Percentiles rank a stretch among this genome's conserved stretches.
Conservation (phyloP, 495 filamentous ascomycete species). For the Penicillium pancosmium region DNA sequence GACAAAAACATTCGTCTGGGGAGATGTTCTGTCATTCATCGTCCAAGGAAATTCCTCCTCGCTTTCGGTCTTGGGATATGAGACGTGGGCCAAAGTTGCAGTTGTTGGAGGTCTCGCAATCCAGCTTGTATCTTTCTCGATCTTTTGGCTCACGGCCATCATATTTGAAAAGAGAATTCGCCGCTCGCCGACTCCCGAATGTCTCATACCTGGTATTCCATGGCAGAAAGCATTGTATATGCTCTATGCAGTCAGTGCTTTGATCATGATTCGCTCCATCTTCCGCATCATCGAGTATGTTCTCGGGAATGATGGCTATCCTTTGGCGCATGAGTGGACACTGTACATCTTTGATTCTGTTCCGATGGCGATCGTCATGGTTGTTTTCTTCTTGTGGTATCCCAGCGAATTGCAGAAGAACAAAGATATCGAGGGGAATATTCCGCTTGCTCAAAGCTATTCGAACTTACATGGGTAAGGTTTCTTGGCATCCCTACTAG, state of each 20-base stretch:
- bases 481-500: too few relatives aligned
- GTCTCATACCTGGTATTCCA: constrained; percentile 13
- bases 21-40: constrained; percentile 23
- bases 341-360: constrained; percentile 23
- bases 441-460: constrained; percentile 15
- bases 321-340: constrained; percentile 38
- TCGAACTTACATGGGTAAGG: not conserved
- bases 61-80: constrained; percentile 12
- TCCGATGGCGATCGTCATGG: constrained; percentile 55
- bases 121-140: constrained; percentile 39
- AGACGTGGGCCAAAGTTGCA: constrained; percentile 11
- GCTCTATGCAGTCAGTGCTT: constrained; percentile 50
- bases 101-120: constrained; percentile 37
- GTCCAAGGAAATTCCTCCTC: constrained; percentile 17
- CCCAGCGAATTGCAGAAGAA: constrained; percentile 3
- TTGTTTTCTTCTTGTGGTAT: constrained; percentile 13
- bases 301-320: constrained; percentile 50
- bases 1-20: constrained; percentile 24
- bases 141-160: constrained; percentile 34
- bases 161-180: constrained; percentile 33
- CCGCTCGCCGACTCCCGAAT: constrained; percentile 23
- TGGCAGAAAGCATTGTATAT: constrained; percentile 54
- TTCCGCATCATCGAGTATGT: constrained; percentile 64
- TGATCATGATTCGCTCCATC: constrained; percentile 60
- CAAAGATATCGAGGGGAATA: constrained; percentile 6